Percentiles rank a stretch among this genome's conserved stretches.
These are phyloP conservation scores for Starmerella kuoi DNA, from an alignment of 805 yeast genomes.

Conservation along the genomic window DNA sequence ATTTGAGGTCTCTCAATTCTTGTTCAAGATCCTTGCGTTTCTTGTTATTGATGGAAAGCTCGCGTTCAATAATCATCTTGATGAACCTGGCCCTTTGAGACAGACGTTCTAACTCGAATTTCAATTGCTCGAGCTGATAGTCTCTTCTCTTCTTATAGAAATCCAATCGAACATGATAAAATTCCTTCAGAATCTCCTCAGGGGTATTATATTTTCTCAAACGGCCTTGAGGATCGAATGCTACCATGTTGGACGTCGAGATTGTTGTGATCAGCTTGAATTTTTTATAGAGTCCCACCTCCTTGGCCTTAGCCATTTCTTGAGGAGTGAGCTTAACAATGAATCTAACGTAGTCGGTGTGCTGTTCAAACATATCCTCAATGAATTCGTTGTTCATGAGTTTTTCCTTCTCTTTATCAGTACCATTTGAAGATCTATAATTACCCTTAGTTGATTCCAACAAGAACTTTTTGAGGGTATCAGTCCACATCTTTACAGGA, in stretches of 20 bases:
- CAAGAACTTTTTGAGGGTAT: slow-evolving; percentile 74
- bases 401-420: slow-evolving; percentile 25
- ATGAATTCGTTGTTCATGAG: slow-evolving; percentile 54
- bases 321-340: slow-evolving; percentile 60
- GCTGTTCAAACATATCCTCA: slow-evolving; percentile 90
- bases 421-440: slow-evolving; percentile 41
- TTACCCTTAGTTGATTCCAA: slow-evolving; percentile 43
- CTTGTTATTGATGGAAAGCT: slow-evolving; percentile 61
- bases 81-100: slow-evolving; percentile 82
- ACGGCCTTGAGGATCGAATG: slow-evolving; percentile 81
- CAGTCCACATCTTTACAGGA: slow-evolving; percentile 88
- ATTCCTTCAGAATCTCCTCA: slow-evolving; percentile 70
- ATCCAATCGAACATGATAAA: slow-evolving; percentile 74
- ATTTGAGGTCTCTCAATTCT: slow-evolving; percentile 50
- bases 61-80: slow-evolving; percentile 71
- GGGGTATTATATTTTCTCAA: slow-evolving; percentile 69
- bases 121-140: slow-evolving; percentile 50
- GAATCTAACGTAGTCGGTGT: slow-evolving; percentile 60
- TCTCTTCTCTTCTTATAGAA: slow-evolving; percentile 88
- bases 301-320: slow-evolving; percentile 70
- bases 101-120: slow-evolving; percentile 62
- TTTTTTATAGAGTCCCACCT: slow-evolving; percentile 68
- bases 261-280: slow-evolving; percentile 65
- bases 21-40: slow-evolving; percentile 51
- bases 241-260: slow-evolving; percentile 79